A percentile compares a stretch with the other conserved stretches of the same genome.
Evolutionary conservation across 2,329 filamentous ascomycete species (phyloP).

Genomic region (Phyllosticta citribraziliensis): DNA sequence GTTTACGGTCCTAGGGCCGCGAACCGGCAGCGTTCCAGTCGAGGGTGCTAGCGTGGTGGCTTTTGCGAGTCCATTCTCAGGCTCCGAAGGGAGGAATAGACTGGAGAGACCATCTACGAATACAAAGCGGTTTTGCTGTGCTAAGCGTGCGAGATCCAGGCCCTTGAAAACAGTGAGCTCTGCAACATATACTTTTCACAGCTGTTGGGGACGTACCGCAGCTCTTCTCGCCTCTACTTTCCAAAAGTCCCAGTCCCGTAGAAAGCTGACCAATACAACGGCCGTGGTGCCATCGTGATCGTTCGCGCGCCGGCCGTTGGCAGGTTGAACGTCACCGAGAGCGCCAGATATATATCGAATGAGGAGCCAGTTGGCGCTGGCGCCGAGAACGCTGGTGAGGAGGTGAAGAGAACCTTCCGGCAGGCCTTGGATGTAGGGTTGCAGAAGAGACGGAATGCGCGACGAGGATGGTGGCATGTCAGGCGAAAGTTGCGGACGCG

Average conservation of each 20-base stretch:
- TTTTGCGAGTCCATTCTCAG: not conserved
- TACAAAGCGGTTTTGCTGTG: conserved; percentile 49
- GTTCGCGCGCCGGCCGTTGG: conserved; percentile 7
- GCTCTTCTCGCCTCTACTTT: conserved; percentile 57
- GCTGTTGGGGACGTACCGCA: conserved; percentile 35
- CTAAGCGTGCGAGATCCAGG: conserved; percentile 56
- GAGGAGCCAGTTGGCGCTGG: conserved; percentile 46
- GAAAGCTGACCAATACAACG: conserved; percentile 72
- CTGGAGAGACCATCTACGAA: conserved; percentile 67
- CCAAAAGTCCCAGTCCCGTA: conserved; percentile 74
- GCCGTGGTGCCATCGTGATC: conserved; percentile 26
- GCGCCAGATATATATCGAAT: conserved; percentile 42
- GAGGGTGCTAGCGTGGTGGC: not conserved
- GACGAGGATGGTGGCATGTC: conserved; percentile 26
- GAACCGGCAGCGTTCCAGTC: not conserved
- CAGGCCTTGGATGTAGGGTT: conserved; percentile 45
- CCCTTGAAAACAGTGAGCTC: conserved; percentile 38
- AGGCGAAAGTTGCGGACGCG: not conserved
- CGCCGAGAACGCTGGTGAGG: conserved; percentile 53
- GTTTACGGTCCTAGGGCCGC: conserved; percentile 12
- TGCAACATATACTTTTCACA: not conserved
- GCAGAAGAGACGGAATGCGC: conserved; percentile 53
- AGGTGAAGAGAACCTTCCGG: conserved; percentile 54
- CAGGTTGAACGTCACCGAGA: conserved; percentile 23
- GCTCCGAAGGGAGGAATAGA: conserved; percentile 35